Evolutionary conservation across 805 yeast genomes (phyloP), one percentile per base, ranked within the genome.

Genomic region (Metschnikowia chrysomelidarum): DNA sequence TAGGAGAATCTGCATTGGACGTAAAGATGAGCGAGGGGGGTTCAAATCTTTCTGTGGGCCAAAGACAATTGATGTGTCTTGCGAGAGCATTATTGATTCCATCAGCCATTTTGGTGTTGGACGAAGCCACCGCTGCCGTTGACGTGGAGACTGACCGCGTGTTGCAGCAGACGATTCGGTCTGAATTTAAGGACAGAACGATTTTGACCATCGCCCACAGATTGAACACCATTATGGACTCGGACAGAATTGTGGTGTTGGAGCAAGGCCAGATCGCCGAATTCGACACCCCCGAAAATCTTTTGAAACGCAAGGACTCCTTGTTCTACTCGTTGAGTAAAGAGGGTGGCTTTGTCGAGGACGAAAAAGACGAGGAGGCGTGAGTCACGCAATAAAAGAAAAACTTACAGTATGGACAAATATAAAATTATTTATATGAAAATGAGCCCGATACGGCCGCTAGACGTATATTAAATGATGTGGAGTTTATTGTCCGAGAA

Each of bases 51-150:
- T 78, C 80, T 10, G 69, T 78, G 32, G 73, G 76, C n/a, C 74
- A 68, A 64, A 69, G 57, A 56, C 71, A 64, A 47, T 77, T 57
- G 64, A 74, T 85, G 80, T 85, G 94, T 64, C 69, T 85, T 34
- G 88, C 91, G 0, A 69, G 95, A 55, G 93, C 89, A 1, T 64
- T 85, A 41, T 68, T 82, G 45, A 79, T 78, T 43, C 76, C 78
- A 41, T 63, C 71, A 4, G 61, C 64, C 30, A 73, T 85, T 26
- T 67, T 85, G 44, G 79, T 85, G 7, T 62, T 85, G 51, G 95
- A 85, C 59, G 95, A 85, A 60, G 94, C 94, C 9, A 85, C 95
- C 2, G 93, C 95, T 4, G 88, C 91, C 5, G 93, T 85, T 33
- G 95, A 85, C 60, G 89, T 84, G 23, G 87, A 83, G 54, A 85